Base-by-base conservation (phyloP, 352 stramenopile genomes). In the Globisporangium paroecandrum region DNA sequence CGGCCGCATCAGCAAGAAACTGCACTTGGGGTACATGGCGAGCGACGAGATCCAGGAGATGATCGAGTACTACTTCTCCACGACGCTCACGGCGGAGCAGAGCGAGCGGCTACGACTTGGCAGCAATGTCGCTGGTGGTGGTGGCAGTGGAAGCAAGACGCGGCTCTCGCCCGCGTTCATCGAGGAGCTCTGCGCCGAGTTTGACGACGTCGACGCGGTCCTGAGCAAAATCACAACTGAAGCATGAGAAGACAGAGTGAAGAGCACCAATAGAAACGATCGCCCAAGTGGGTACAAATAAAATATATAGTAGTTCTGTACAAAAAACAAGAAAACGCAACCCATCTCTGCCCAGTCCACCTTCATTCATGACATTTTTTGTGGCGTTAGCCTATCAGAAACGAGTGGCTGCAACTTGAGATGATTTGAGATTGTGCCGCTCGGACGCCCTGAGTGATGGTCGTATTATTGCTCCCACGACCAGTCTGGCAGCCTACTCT, bases 1-100 rank as follows among this genome's bases (percentile, higher is more conserved):
- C 1, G 90, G 91, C 3, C 88, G 91, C 29, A 85, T 98, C 38
- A 92, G 95, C 69, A 89, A 91, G 71, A 90, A 90, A 54, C 34
- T 97, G 18, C 60, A 83, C 47, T 73, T 96, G 29, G 78, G 76
- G 34, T 89, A 80, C 74, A 89, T 94, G 72, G 69, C 69, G 15
- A 70, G 62, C 29, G 47, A 53, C 54, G 71, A 85, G 43, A 75
- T 77, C 46, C 67, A 69, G 27, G 58, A 84, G 46, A 89, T 91
- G 81, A 68, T 88, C 58, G 70, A 85, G 62, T 85, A 89, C 68
- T 91, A 88, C 58, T 87, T 77, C 54, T 71, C 69, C 22, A 72
- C 62, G 1, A 64, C 58, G 51, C 63, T 87, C 36, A 73, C 67
- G 3, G 13, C 41, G 2, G 62, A 77, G 4, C 70, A 87, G 25